Evolutionary conservation across 129 eudicot genomes (phyloP).

Genomic region (Flaveria sonorensis): DNA sequence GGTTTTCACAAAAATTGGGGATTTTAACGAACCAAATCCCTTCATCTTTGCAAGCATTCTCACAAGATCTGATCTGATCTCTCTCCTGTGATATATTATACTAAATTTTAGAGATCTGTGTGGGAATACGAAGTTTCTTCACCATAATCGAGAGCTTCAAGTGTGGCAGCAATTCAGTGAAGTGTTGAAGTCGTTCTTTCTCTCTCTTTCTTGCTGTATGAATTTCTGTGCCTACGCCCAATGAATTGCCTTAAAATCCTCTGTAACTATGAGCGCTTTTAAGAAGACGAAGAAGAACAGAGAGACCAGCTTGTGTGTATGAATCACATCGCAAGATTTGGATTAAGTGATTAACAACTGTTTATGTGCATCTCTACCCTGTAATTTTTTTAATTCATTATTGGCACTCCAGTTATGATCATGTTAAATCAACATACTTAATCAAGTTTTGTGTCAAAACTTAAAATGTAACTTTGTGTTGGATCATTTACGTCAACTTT

Average conservation of each 20-base stretch:
- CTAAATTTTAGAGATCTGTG: constrained; percentile 16
- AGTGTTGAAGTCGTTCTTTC: constrained; percentile 24
- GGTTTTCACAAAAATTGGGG: constrained; percentile 45
- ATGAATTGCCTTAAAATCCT: constrained; percentile 27
- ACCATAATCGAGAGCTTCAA: constrained; percentile 35
- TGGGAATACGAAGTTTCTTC: constrained; percentile 6
- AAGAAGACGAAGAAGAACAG: constrained; percentile 10
- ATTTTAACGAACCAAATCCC: constrained; percentile 50
- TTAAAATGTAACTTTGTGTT: neutral
- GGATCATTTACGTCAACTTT: too few relatives aligned
- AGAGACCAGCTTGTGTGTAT: constrained; percentile 7
- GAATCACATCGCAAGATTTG: constrained; percentile 24
- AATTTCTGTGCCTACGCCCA: constrained; percentile 15
- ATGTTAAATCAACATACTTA: too few relatives aligned
- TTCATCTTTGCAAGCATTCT: constrained; percentile 44
- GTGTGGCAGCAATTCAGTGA: constrained; percentile 29
- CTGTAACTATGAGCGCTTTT: constrained; percentile 8
- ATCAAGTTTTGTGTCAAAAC: too few relatives aligned
- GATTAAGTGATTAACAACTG: neutral
- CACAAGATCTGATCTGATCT: constrained; percentile 26
- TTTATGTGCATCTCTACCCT: constrained; percentile 14
- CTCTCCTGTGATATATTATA: neutral
- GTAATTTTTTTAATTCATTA: neutral
- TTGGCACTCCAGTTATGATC: neutral
- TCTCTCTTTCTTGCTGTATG: neutral